Evolutionary conservation across 176 grass and related monocot species (phyloP).

Genomic region (Stipa capillata): DNA sequence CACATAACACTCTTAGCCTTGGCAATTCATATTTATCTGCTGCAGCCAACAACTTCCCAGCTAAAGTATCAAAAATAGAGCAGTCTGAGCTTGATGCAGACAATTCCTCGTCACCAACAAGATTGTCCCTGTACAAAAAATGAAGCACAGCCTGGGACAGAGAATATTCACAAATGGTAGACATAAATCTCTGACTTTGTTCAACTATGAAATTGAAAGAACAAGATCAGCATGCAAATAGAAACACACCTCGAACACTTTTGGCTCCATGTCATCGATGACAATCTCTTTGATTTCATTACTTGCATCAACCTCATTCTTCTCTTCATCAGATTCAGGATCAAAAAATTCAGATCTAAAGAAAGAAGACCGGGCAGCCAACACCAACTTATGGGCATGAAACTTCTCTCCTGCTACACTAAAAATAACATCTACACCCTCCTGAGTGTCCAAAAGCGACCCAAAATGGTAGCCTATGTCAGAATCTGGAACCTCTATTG

Average conservation of each 20-base stretch:
- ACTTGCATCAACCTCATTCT: background rate
- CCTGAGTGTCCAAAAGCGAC: conserved; percentile 61
- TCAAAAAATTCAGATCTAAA: conserved; percentile 66
- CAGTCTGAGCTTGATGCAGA: conserved; percentile 56
- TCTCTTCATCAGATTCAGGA: conserved; percentile 35
- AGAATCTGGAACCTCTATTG: conserved; percentile 67
- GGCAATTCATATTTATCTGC: conserved; percentile 77
- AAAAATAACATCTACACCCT: conserved; percentile 80
- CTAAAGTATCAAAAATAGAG: conserved; percentile 68
- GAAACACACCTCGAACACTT: conserved; percentile 66
- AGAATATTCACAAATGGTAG: conserved; percentile 10
- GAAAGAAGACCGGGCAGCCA: conserved; percentile 63
- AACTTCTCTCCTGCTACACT: conserved; percentile 71
- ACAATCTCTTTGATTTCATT: conserved; percentile 48
- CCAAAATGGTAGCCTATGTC: conserved; percentile 90
- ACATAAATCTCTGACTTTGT: background rate
- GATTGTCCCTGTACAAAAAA: conserved; percentile 77
- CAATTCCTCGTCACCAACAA: conserved; percentile 71
- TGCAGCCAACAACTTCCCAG: conserved; percentile 80
- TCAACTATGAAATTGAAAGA: conserved; percentile 6
- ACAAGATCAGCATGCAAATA: conserved; percentile 5
- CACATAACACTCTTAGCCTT: conserved; percentile 69
- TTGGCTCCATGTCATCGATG: conserved; percentile 74
- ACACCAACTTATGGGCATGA: conserved; percentile 80
- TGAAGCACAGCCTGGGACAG: conserved; percentile 65